phyloP scores from a whole-genome alignment of 805 yeast genomes.

The Komagataella kurtzmanii region DNA sequence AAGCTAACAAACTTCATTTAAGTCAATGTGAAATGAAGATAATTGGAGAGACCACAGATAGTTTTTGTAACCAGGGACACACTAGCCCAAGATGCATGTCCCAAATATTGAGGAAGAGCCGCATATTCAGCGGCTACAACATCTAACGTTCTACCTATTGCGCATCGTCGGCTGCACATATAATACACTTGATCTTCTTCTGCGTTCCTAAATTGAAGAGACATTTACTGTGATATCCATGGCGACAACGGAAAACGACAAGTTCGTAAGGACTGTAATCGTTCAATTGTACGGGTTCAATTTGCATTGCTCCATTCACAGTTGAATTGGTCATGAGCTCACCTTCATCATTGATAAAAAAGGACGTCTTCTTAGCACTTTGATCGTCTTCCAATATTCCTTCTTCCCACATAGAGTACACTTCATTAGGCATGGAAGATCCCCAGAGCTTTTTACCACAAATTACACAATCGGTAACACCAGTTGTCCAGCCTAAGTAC shows the following conservation, averaged over 20 bases:
- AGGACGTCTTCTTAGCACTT: slow-evolving; percentile 4
- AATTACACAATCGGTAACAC: slow-evolving; percentile 47
- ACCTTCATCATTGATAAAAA: not conserved
- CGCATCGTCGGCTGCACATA: not conserved
- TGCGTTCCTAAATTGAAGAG: slow-evolving; percentile 23
- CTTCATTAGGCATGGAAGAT: slow-evolving; percentile 31
- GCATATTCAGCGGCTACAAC: not conserved
- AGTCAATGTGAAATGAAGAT: not conserved
- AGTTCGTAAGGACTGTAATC: slow-evolving; percentile 14
- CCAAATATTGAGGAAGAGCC: not conserved
- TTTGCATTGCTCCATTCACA: not conserved
- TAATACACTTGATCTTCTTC: not conserved
- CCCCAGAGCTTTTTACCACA: slow-evolving; percentile 76
- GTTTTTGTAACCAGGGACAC: not conserved
- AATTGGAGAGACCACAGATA: not conserved
- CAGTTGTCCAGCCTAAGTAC: slow-evolving; percentile 50
- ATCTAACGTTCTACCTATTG: not conserved
- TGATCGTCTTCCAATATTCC: slow-evolving; percentile 1
- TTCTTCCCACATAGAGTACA: slow-evolving; percentile 47
- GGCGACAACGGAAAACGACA: slow-evolving; percentile 50
- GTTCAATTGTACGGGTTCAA: not conserved
- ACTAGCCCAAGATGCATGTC: not conserved
- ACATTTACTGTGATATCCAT: slow-evolving; percentile 51
- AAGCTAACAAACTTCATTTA: not conserved
- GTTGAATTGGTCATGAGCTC: slow-evolving; percentile 1